These are phyloP conservation scores for Theobroma grandiflorum DNA, from an alignment of 441 rosid species.

Conservation along the genomic window DNA sequence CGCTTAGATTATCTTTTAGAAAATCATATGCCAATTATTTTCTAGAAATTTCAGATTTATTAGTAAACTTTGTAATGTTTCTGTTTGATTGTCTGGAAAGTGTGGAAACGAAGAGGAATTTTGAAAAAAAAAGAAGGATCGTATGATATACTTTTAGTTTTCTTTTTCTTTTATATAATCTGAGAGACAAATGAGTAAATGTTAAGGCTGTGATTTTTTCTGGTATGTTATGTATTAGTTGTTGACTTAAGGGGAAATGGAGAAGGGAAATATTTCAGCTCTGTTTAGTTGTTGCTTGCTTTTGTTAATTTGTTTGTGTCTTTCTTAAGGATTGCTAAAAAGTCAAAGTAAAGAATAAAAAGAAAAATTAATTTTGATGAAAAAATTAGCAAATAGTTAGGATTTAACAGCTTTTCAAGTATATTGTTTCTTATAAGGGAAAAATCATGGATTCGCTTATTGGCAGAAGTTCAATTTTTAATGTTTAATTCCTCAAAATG, in stretches of 20 bases:
- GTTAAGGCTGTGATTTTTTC: not conserved
- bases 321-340: not conserved
- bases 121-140: not conserved
- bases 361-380: not conserved
- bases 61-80: not conserved
- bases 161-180: not conserved
- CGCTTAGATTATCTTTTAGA: not conserved
- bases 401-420: too few relatives aligned
- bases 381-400: not conserved
- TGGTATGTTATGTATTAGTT: not conserved
- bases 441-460: not conserved
- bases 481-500: not conserved
- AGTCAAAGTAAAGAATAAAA: not conserved
- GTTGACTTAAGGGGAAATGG: not conserved
- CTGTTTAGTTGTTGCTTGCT: not conserved
- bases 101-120: conserved; percentile 7
- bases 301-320: not conserved
- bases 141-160: not conserved
- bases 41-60: not conserved
- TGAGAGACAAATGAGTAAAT: not conserved
- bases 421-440: too few relatives aligned
- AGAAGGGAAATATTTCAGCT: not conserved
- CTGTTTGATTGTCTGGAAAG: conserved; percentile 9
- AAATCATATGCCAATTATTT: not conserved
- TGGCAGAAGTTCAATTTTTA: not conserved